These are phyloP conservation scores for Fraxinus pennsylvanica DNA, from an alignment of 257 asterid genomes.

Conservation along the genomic window DNA sequence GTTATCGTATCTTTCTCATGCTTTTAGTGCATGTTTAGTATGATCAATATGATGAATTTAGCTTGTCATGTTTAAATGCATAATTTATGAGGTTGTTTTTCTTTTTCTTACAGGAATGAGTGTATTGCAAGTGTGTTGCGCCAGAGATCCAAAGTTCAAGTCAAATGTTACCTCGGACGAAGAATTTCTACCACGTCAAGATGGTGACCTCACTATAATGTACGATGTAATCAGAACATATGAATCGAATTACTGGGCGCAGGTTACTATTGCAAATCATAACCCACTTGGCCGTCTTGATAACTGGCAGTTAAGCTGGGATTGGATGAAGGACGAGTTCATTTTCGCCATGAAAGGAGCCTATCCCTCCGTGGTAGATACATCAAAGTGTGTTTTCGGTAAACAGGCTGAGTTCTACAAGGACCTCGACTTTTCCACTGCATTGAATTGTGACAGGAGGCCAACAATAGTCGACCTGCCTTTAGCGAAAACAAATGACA, in stretches of 20 bases:
- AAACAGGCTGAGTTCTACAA: slow-evolving; percentile 58
- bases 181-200: slow-evolving; percentile 61
- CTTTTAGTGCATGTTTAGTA: not conserved
- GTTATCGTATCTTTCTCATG: too few species aligned
- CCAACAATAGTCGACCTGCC: slow-evolving; percentile 85
- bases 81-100: not conserved
- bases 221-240: slow-evolving; percentile 75
- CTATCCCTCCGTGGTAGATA: slow-evolving; percentile 68
- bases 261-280: slow-evolving; percentile 73
- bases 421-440: slow-evolving; percentile 67
- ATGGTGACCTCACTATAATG: slow-evolving; percentile 80
- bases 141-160: slow-evolving; percentile 44
- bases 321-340: slow-evolving; percentile 96
- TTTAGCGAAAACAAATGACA: slow-evolving; percentile 61
- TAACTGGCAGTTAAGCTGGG: slow-evolving; percentile 91
- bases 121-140: slow-evolving; percentile 76
- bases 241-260: slow-evolving; percentile 81
- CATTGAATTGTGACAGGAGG: slow-evolving; percentile 70
- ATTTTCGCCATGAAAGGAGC: slow-evolving; percentile 78
- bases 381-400: slow-evolving; percentile 70
- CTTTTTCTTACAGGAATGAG: slow-evolving; percentile 51
- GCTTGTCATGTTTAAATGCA: not conserved
- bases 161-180: slow-evolving; percentile 51
- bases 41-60: not conserved
- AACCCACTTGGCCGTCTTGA: slow-evolving; percentile 86